A percentile compares a stretch with the other conserved stretches of the same genome.
Conservation (phyloP, 768 basidiomycete genomes). For the Fomitopsis serialis region DNA sequence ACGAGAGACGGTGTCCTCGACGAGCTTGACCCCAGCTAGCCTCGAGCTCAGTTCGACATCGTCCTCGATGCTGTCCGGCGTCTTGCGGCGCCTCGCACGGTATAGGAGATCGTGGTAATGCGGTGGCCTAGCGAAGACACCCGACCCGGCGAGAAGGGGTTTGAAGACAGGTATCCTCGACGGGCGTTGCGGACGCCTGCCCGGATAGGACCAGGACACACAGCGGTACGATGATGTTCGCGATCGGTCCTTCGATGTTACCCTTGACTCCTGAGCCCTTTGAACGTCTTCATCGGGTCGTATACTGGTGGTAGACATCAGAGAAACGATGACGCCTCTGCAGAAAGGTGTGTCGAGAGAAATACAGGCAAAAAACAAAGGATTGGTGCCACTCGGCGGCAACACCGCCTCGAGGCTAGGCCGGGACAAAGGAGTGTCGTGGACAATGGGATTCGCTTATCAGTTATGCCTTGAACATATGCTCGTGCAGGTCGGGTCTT, state of each 20-base stretch:
- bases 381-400: too few species aligned
- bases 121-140: slow-evolving; percentile 10
- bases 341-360: too few species aligned
- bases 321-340: too few species aligned
- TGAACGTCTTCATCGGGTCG: too few species aligned
- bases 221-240: slow-evolving; percentile 14
- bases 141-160: background rate
- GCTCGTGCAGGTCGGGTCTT: too few species aligned
- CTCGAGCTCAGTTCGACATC: slow-evolving; percentile 16
- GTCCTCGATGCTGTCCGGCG: slow-evolving; percentile 1
- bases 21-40: slow-evolving; percentile 18
- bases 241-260: slow-evolving; percentile 11
- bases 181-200: background rate
- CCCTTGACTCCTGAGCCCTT: too few species aligned
- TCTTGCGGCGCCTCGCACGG: slow-evolving; percentile 6
- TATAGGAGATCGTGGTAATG: slow-evolving; percentile 17
- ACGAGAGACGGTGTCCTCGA: slow-evolving; percentile 15
- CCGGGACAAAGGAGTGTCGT: too few species aligned
- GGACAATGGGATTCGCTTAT: too few species aligned
- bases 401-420: too few species aligned
- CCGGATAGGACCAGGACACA: slow-evolving; percentile 12
- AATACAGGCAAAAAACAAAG: too few species aligned
- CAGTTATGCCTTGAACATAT: too few species aligned
- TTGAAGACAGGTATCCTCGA: background rate
- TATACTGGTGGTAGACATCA: too few species aligned